Evolutionary conservation across 305 asterid species (phyloP).

Genomic region (Fraxinus baroniana): DNA sequence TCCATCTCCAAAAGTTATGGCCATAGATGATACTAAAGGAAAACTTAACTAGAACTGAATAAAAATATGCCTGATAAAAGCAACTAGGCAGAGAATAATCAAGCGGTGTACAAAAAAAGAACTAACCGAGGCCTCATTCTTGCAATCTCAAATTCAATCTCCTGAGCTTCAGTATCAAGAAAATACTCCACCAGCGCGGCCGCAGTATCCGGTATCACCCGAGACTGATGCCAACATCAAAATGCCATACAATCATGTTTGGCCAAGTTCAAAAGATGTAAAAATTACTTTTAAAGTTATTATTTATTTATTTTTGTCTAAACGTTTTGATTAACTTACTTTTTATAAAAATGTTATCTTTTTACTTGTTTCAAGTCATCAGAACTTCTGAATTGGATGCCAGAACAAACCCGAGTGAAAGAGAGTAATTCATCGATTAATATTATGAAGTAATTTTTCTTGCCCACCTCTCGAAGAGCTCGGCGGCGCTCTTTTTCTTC

Average conservation of each 20-base stretch:
- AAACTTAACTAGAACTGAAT: background rate
- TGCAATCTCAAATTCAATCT: slow-evolving; percentile 56
- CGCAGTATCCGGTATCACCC: slow-evolving; percentile 61
- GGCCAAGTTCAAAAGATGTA: background rate
- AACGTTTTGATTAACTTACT: background rate
- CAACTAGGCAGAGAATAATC: background rate
- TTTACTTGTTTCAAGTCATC: background rate
- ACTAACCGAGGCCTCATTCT: slow-evolving; percentile 76
- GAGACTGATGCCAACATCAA: slow-evolving; percentile 43
- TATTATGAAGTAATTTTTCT: background rate
- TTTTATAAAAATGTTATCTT: background rate
- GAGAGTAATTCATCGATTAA: background rate
- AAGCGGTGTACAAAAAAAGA: background rate
- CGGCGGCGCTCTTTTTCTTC: slow-evolving; percentile 60
- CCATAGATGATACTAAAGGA: background rate
- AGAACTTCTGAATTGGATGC: background rate
- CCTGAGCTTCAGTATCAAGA: slow-evolving; percentile 51
- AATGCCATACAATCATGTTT: background rate
- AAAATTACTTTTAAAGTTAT: background rate
- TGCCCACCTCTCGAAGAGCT: slow-evolving; percentile 63
- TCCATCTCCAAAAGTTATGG: background rate
- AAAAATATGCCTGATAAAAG: background rate
- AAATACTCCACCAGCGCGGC: slow-evolving; percentile 74
- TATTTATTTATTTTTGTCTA: background rate
- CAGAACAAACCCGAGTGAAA: background rate